phyloP scores from a whole-genome alignment of 108 stramenopile genomes.

The Bacterosira constricta region DNA sequence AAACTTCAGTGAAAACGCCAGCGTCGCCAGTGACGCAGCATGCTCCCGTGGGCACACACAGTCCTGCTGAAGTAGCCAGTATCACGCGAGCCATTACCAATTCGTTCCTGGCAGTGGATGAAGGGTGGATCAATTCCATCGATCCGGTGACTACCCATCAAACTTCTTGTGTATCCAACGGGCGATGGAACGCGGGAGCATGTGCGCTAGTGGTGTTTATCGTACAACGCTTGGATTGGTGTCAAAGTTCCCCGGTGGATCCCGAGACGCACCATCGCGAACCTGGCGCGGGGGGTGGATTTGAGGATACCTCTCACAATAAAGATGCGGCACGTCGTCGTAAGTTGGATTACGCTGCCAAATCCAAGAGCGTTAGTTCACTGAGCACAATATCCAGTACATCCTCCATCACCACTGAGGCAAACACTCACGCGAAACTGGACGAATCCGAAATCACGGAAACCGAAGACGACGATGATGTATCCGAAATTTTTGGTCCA shows the following conservation, averaged over 20 bases:
- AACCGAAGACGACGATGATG: constrained; percentile 82
- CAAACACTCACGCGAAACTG: constrained; percentile 56
- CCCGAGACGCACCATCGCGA: constrained; percentile 53
- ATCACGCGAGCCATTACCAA: constrained; percentile 77
- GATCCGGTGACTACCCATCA: constrained; percentile 83
- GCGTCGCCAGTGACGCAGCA: constrained; percentile 52
- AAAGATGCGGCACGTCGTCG: constrained; percentile 77
- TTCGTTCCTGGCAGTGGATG: constrained; percentile 82
- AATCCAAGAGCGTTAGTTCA: constrained; percentile 73
- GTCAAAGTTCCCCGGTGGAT: constrained; percentile 32
- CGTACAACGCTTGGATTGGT: constrained; percentile 80
- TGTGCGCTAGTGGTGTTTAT: constrained; percentile 81
- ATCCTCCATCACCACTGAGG: constrained; percentile 65
- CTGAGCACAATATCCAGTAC: constrained; percentile 74
- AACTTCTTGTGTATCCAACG: constrained; percentile 80
- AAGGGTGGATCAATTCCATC: constrained; percentile 89
- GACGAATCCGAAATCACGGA: constrained; percentile 76
- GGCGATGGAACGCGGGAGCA: constrained; percentile 88
- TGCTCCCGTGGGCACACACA: constrained; percentile 69
- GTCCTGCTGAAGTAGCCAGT: constrained; percentile 66
- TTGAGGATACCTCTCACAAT: constrained; percentile 75
- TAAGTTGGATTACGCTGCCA: constrained; percentile 71
- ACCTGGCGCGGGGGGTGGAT: constrained; percentile 45
- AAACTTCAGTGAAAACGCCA: constrained; percentile 75
- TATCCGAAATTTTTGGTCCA: constrained; percentile 41